Conservation (phyloP, 2,329 filamentous ascomycete species). For the Fusarium illudens region DNA sequence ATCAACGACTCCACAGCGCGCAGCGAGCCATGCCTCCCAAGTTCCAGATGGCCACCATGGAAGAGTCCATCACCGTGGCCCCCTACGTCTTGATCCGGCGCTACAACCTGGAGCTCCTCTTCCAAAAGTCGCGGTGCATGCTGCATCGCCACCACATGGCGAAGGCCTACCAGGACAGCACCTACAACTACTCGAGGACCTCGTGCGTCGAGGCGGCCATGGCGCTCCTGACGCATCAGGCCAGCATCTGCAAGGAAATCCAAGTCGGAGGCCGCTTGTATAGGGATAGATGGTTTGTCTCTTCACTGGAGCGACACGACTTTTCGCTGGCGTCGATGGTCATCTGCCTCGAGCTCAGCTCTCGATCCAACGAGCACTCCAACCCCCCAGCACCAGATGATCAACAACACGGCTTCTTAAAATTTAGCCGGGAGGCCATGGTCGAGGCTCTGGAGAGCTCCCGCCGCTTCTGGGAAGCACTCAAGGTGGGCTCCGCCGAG, state of each 20-base stretch:
- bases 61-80: slow-evolving; percentile 25
- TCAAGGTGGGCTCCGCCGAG: slow-evolving; percentile 19
- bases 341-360: slow-evolving; percentile 27
- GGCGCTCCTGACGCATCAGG: slow-evolving; percentile 10
- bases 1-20: slow-evolving; percentile 13
- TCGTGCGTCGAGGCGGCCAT: slow-evolving; percentile 30
- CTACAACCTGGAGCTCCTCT: slow-evolving; percentile 26
- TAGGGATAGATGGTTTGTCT: slow-evolving; percentile 27
- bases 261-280: slow-evolving; percentile 20
- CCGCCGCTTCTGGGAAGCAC: slow-evolving; percentile 16
- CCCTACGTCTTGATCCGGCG: slow-evolving; percentile 22
- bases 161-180: slow-evolving; percentile 16
- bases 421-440: background rate
- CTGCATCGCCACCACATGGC: slow-evolving; percentile 32
- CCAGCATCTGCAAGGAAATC: slow-evolving; percentile 25
- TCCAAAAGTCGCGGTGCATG: slow-evolving; percentile 26
- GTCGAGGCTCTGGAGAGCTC: slow-evolving; percentile 20
- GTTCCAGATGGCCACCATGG: slow-evolving; percentile 14
- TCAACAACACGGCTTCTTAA: slow-evolving; percentile 2
- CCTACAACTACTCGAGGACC: slow-evolving; percentile 21
- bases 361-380: background rate
- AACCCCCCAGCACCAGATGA: background rate
- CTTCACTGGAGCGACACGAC: slow-evolving; percentile 25
- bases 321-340: slow-evolving; percentile 33
- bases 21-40: slow-evolving; percentile 18